A percentile compares a stretch with the other conserved stretches of the same genome.
Evolutionary conservation across 2,329 filamentous ascomycete species (phyloP).

Genomic region (Capronia americana): DNA sequence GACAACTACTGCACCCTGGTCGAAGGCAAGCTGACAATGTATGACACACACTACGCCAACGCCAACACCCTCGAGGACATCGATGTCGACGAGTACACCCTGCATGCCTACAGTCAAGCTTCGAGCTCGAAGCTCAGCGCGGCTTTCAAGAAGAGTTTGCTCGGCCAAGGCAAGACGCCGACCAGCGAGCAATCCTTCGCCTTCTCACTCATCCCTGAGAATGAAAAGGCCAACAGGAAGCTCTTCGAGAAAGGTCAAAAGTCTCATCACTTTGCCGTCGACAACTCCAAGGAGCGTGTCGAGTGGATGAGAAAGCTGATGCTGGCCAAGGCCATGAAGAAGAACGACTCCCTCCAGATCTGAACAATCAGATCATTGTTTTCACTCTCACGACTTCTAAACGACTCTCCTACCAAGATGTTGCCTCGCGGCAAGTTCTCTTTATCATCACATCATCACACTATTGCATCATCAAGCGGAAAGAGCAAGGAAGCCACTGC

Average conservation of each 20-base stretch:
- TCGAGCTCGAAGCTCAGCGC: slow-evolving; percentile 81
- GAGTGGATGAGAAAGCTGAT: slow-evolving; percentile 73
- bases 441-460: slow-evolving; percentile 2
- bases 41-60: slow-evolving; percentile 41
- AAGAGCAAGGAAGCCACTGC: slow-evolving; percentile 5
- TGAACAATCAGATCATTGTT: slow-evolving; percentile 16
- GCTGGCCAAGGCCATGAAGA: slow-evolving; percentile 50
- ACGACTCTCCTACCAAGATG: slow-evolving; percentile 32
- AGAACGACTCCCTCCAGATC: slow-evolving; percentile 30
- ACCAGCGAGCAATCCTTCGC: slow-evolving; percentile 47
- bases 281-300: slow-evolving; percentile 84
- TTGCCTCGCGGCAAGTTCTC: slow-evolving; percentile 36
- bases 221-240: slow-evolving; percentile 51
- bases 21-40: slow-evolving; percentile 66
- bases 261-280: slow-evolving; percentile 92
- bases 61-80: slow-evolving; percentile 44
- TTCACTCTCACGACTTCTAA: slow-evolving; percentile 15
- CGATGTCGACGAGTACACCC: slow-evolving; percentile 50
- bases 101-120: slow-evolving; percentile 59
- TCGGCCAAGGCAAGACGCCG: slow-evolving; percentile 48
- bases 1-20: slow-evolving; percentile 88
- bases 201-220: slow-evolving; percentile 52
- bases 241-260: slow-evolving; percentile 66
- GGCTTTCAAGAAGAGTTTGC: slow-evolving; percentile 71
- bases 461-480: slow-evolving; percentile 12